Conservation (phyloP, 441 rosid species). For the Gossypium trilobum region DNA sequence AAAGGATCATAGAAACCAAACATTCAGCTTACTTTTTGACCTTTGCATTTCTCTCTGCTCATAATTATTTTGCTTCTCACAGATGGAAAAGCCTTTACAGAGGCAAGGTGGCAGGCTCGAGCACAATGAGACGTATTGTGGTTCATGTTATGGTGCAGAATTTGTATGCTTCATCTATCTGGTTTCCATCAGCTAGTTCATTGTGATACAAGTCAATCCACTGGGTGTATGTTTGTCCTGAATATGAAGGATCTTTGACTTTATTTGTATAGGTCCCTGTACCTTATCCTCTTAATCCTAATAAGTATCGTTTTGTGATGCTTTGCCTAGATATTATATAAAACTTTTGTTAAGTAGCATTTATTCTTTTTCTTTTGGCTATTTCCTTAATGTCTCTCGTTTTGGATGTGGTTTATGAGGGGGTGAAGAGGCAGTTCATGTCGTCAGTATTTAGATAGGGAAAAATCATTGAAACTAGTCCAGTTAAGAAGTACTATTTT, state of each 20-base stretch:
- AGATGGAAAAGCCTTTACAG: constrained; percentile 89
- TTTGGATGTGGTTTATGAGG: background rate
- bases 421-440: background rate
- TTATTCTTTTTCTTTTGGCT: background rate
- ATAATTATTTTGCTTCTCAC: constrained; percentile 21
- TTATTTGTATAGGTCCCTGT: background rate
- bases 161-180: constrained; percentile 33
- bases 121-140: constrained; percentile 90
- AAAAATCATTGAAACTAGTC: constrained; percentile 2
- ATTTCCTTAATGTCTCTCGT: constrained; percentile 4
- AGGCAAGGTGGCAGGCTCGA: constrained; percentile 92
- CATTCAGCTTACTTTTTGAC: background rate
- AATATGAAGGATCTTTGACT: background rate
- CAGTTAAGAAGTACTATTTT: background rate
- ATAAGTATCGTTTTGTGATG: background rate
- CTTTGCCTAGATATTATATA: background rate
- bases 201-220: background rate
- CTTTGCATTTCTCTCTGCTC: constrained; percentile 1
- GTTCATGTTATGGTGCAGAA: constrained; percentile 91
- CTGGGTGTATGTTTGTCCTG: background rate
- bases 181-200: background rate
- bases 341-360: background rate
- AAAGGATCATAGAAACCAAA: background rate
- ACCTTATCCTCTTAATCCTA: background rate
- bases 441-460: background rate